Conservation (phyloP, 2,329 filamentous ascomycete species). For the Ophiostoma populinum region DNA sequence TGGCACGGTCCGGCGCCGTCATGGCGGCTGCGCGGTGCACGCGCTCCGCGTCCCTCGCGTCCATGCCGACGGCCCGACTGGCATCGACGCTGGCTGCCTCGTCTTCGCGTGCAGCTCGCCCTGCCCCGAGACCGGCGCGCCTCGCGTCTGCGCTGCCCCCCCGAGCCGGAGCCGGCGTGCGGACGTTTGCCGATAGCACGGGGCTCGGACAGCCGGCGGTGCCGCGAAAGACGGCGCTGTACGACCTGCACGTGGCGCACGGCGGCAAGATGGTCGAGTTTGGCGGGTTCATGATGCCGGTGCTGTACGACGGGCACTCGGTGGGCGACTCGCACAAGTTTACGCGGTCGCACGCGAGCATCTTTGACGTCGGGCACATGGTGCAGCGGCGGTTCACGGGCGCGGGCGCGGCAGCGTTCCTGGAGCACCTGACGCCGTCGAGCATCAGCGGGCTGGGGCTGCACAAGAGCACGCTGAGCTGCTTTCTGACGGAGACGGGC, state of each 20-base stretch:
- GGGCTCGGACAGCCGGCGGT: not conserved
- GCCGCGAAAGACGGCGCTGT: conserved; percentile 19
- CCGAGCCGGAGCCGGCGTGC: not conserved
- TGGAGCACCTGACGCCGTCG: conserved; percentile 71
- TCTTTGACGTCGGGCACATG: conserved; percentile 98
- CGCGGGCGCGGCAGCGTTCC: conserved; percentile 60
- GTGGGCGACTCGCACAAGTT: conserved; percentile 77
- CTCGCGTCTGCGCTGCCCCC: too few species aligned
- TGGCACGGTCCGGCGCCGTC: too few species aligned
- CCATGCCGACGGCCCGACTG: too few species aligned
- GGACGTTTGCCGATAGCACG: conserved; percentile 1
- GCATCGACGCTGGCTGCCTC: too few species aligned
- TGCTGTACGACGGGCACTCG: conserved; percentile 65
- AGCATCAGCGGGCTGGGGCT: conserved; percentile 44
- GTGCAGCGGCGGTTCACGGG: conserved; percentile 77
- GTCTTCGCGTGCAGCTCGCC: too few species aligned
- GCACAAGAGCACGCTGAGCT: conserved; percentile 68
- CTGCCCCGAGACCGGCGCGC: too few species aligned
- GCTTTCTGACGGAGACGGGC: conserved; percentile 50
- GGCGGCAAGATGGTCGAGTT: conserved; percentile 96
- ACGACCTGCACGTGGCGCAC: conserved; percentile 34
- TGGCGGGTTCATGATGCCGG: conserved; percentile 80
- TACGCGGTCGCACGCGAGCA: conserved; percentile 70
- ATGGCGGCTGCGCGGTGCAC: too few species aligned
- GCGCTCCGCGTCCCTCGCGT: too few species aligned